Percentiles rank a stretch among this genome's conserved stretches.
These are phyloP conservation scores for Mortierella sp. DNA, from an alignment of 371 early-diverging fungal genomes.

Conservation along the genomic window DNA sequence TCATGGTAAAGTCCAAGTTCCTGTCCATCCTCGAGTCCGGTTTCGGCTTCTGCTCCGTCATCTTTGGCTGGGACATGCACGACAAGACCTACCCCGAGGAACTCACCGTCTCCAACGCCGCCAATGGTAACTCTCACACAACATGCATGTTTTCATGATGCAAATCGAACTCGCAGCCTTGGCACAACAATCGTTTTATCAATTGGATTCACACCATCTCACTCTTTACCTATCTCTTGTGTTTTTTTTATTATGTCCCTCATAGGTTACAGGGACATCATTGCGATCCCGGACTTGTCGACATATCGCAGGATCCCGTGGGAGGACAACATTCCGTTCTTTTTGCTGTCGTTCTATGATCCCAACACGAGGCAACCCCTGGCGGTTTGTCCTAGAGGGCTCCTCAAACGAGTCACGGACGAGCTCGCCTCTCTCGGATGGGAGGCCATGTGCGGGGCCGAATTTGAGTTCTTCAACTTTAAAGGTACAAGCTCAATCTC, in stretches of 20 bases:
- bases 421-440: constrained; percentile 60
- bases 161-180: too few species aligned
- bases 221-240: constrained; percentile 4
- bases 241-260: constrained; percentile 1
- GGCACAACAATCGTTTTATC: too few species aligned
- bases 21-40: constrained; percentile 71
- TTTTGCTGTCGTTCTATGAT: constrained; percentile 76
- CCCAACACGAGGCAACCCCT: constrained; percentile 70
- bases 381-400: constrained; percentile 75
- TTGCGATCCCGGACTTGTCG: constrained; percentile 77
- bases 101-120: constrained; percentile 48
- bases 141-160: too few species aligned
- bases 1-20: constrained; percentile 79
- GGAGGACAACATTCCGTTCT: constrained; percentile 84
- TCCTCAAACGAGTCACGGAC: constrained; percentile 68
- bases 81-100: constrained; percentile 65
- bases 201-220: not conserved
- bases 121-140: constrained; percentile 38
- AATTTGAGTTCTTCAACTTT: constrained; percentile 90
- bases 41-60: constrained; percentile 88
- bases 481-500: constrained; percentile 64
- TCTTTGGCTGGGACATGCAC: constrained; percentile 88
- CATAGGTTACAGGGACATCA: constrained; percentile 73
- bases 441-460: constrained; percentile 79
- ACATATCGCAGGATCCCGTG: constrained; percentile 82